These are phyloP conservation scores for Vigna nakashimae DNA, from an alignment of 306 rosid species.

Conservation along the genomic window DNA sequence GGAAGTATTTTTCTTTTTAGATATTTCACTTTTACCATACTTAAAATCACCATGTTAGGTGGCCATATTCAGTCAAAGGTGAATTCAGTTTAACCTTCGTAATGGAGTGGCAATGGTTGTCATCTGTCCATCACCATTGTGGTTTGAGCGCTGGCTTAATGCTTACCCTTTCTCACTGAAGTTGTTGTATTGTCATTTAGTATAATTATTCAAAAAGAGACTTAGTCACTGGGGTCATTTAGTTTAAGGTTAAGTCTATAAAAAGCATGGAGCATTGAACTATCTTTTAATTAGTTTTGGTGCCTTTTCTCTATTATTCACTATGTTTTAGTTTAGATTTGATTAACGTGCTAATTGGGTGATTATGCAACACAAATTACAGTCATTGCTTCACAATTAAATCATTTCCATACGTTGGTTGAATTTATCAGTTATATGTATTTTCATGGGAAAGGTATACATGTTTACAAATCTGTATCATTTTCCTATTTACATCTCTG, in stretches of 20 bases:
- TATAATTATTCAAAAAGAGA: background rate
- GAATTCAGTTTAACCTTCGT: too few relatives aligned
- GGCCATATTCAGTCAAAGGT: too few relatives aligned
- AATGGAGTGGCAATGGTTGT: too few relatives aligned
- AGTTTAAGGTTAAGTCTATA: background rate
- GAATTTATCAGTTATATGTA: slow-evolving; percentile 10
- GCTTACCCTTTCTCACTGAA: background rate
- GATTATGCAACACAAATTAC: background rate
- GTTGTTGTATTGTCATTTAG: background rate
- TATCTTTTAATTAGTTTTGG: too few relatives aligned
- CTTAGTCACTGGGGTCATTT: background rate
- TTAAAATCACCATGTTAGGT: background rate
- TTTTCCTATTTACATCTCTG: slow-evolving; percentile 2
- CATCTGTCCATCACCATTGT: too few relatives aligned
- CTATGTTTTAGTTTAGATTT: slow-evolving; percentile 15
- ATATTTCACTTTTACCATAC: slow-evolving; percentile 3
- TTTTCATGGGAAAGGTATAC: background rate
- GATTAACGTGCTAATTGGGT: background rate
- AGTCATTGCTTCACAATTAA: background rate
- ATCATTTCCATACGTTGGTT: slow-evolving; percentile 18
- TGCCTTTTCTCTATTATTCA: background rate
- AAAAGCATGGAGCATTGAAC: background rate
- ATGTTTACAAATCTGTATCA: background rate
- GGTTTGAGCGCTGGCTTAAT: background rate
- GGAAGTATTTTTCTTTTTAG: background rate